Evolutionary conservation across 352 stramenopile species (phyloP), one percentile per base, ranked within the genome.

Genomic region (Globisporangium okanoganense): DNA sequence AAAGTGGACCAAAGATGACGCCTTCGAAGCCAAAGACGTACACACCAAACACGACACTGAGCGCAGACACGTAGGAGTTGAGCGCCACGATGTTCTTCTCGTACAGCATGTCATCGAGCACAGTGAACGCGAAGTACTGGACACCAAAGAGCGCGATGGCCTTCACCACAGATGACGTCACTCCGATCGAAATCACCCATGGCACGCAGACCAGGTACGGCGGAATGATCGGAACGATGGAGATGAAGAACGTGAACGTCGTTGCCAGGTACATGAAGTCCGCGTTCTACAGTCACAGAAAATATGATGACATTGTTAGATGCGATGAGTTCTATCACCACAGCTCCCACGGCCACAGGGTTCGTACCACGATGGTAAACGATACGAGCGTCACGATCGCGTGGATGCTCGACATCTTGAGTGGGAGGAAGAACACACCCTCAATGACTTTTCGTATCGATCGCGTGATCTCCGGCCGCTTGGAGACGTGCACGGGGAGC

Each of bases 11-110:
- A 50, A 95, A 95, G 59, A 95, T 92, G 25, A 95, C 85, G 52
- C 85, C 85, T 78, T 95, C 86, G 65, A 94, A 85, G 16, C 86
- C 86, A 61, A 95, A 95, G 5, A 94, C 86, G 44, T 94, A 95
- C 8, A 93, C 82, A 1, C 86, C 86, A 47, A 95, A 93, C 4
- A 94, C 86, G 5, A 92, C 84, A 64, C 86, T 95, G 22, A 95
- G 68, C 25, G 84, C 86, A 0, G 86, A 94, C 5, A 95, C 84
- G 50, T 95, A 95, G 51, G 86, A 83, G 58, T 95, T 95, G 20
- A 95, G 64, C 9, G 85, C 75, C 14, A 92, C 78, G 22, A 95
- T 90, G 56, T 79, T 94, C 65, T 94, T 94, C 71, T 95, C 83
- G 62, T 95, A 95, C 0, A 95, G 71, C 81, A 94, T 92, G 61